Percentiles rank a stretch among this genome's conserved stretches.
Evolutionary conservation across 2,329 filamentous ascomycete genomes (phyloP).

Genomic region (Ophiocordyceps camponoti-saundersi): DNA sequence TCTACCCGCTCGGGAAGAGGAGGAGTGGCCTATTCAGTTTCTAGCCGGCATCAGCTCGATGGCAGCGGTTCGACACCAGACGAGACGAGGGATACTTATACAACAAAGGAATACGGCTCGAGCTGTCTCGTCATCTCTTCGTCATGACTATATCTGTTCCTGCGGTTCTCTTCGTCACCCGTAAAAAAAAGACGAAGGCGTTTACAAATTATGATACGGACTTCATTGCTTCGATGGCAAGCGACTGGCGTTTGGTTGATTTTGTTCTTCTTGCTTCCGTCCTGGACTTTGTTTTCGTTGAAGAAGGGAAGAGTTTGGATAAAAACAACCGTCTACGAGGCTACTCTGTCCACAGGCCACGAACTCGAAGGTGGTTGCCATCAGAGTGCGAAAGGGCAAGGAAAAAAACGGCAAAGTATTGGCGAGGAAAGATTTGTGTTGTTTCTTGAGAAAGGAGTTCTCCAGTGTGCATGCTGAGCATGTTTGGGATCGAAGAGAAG

Average conservation of each 20-base stretch:
- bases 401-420: too few species aligned
- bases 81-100: too few species aligned
- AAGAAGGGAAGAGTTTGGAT: neutral
- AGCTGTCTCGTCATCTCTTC: neutral
- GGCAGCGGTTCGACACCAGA: too few species aligned
- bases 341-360: neutral
- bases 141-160: neutral
- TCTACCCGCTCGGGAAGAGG: conserved; percentile 40
- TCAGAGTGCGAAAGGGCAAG: too few species aligned
- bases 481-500: neutral
- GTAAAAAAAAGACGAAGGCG: neutral
- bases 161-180: neutral
- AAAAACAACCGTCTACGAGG: neutral
- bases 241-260: neutral
- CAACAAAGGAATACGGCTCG: too few species aligned
- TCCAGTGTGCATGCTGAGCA: neutral
- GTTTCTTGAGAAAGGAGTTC: too few species aligned
- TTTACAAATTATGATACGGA: neutral
- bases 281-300: neutral
- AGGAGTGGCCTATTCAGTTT: conserved; percentile 40
- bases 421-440: too few species aligned
- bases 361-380: too few species aligned
- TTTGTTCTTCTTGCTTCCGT: neutral
- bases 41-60: conserved; percentile 7
- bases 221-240: neutral